These are phyloP conservation scores for Rhytidiadelphus loreus DNA, from an alignment of 225 moss, liverwort and hornwort genomes.

Conservation along the genomic window DNA sequence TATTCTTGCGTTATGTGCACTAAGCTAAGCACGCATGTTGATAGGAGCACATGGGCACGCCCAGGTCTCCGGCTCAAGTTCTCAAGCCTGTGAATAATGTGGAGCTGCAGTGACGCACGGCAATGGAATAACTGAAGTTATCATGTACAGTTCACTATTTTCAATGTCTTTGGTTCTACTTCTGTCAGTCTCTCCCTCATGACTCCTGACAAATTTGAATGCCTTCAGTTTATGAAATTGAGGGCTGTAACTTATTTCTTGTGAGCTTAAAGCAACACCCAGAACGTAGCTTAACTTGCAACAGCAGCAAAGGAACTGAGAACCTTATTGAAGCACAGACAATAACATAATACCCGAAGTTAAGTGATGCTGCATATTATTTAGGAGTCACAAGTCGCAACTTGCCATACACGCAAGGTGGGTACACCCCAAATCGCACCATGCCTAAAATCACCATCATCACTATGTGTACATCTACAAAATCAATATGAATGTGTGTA, in stretches of 20 bases:
- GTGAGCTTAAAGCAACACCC: background rate
- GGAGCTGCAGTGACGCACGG: background rate
- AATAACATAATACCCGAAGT: too few relatives aligned
- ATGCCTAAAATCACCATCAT: background rate
- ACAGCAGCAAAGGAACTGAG: background rate
- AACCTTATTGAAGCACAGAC: background rate
- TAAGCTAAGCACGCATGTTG: background rate
- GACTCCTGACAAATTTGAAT: background rate
- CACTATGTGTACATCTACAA: background rate
- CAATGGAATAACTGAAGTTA: too few relatives aligned
- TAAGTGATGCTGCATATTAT: background rate
- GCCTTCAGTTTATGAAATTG: background rate
- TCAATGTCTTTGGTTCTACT: background rate
- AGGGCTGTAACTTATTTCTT: background rate
- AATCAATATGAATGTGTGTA: background rate
- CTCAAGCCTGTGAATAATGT: background rate
- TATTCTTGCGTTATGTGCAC: too few relatives aligned
- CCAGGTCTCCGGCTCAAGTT: background rate
- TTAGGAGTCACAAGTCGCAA: too few relatives aligned
- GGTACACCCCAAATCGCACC: background rate
- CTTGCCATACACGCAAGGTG: too few relatives aligned
- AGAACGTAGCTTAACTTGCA: background rate
- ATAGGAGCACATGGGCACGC: background rate
- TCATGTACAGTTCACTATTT: too few relatives aligned
- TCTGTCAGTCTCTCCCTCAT: background rate